Percentiles rank a stretch among this genome's conserved stretches.
Conservation (phyloP, 2,329 filamentous ascomycete species). For the Trichoderma sp. region DNA sequence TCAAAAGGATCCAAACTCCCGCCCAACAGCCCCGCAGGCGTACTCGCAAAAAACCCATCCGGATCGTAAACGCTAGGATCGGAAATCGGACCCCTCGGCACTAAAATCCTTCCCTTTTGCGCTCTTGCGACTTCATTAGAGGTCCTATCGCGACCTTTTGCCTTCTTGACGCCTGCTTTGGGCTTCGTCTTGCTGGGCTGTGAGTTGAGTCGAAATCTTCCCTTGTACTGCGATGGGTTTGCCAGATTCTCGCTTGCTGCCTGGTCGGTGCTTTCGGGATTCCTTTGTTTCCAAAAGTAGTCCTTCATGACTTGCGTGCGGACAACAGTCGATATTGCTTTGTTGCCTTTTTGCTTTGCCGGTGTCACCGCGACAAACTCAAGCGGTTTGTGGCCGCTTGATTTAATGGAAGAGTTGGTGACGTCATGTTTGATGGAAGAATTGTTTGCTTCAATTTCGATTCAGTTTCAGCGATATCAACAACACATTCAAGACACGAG, state of each 20-base stretch:
- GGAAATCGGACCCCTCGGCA: background rate
- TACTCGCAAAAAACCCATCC: background rate
- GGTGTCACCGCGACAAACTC: background rate
- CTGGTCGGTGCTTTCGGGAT: background rate
- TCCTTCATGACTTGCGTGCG: slow-evolving; percentile 14
- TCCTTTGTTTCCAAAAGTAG: slow-evolving; percentile 11
- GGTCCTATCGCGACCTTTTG: background rate
- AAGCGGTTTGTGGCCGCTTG: background rate
- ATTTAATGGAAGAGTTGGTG: no score
- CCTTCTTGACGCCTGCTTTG: background rate
- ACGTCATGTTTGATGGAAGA: background rate
- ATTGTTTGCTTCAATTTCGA: background rate
- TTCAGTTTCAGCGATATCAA: background rate
- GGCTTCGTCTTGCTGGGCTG: background rate
- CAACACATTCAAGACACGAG: background rate
- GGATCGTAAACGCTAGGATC: background rate
- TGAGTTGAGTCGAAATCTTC: slow-evolving; percentile 8
- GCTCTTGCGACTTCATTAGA: background rate
- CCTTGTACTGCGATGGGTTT: slow-evolving; percentile 2
- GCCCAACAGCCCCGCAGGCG: background rate
- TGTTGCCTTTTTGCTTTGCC: background rate
- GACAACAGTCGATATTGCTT: background rate
- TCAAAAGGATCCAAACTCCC: slow-evolving; percentile 4
- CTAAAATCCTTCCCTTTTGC: background rate
- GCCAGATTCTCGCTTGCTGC: background rate